A percentile compares a stretch with the other conserved stretches of the same genome.
Conservation (phyloP, 1,139 yeast species). For the Dujonia santamariae region DNA sequence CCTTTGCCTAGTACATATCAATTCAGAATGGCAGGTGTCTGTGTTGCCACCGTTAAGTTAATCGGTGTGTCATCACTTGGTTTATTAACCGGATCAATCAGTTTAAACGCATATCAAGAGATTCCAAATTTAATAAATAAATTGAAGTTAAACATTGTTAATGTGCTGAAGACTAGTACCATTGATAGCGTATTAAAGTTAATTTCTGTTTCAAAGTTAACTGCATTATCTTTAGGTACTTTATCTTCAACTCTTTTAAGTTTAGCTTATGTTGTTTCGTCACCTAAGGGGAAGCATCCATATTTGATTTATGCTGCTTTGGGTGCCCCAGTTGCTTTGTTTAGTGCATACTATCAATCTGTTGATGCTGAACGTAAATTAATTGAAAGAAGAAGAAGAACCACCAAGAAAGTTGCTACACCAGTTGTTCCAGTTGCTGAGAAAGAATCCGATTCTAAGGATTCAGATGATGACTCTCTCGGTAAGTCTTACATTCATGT, state of each 20-base stretch:
- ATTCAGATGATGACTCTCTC: conserved; percentile 33
- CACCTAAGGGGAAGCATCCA: conserved; percentile 49
- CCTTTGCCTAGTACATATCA: too few species aligned
- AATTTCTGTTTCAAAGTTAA: conserved; percentile 25
- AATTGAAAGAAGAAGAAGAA: conserved; percentile 11
- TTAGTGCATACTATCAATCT: conserved; percentile 21
- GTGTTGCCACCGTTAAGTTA: conserved; percentile 48
- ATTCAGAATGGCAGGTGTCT: too few species aligned
- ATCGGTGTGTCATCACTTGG: conserved; percentile 55
- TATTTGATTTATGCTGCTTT: conserved; percentile 55
- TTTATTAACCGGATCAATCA: conserved; percentile 40
- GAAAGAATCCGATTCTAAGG: conserved; percentile 5
- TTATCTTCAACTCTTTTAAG: conserved; percentile 38
- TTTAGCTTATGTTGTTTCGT: conserved; percentile 41
- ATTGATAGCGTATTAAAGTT: conserved; percentile 8
- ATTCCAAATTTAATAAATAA: conserved; percentile 37
- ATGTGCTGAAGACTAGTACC: conserved; percentile 8
- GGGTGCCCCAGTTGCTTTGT: conserved; percentile 39
- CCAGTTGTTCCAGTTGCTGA: conserved; percentile 7
- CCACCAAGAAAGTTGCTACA: conserved; percentile 7
- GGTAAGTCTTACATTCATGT: conserved; percentile 51
- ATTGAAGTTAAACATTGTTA: conserved; percentile 14
- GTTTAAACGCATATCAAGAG: conserved; percentile 30
- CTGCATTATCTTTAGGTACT: conserved; percentile 32
- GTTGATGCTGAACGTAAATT: conserved; percentile 17